phyloP scores from a whole-genome alignment of 2,329 filamentous ascomycete genomes.

The Cephalotrichum gorgonifer region DNA sequence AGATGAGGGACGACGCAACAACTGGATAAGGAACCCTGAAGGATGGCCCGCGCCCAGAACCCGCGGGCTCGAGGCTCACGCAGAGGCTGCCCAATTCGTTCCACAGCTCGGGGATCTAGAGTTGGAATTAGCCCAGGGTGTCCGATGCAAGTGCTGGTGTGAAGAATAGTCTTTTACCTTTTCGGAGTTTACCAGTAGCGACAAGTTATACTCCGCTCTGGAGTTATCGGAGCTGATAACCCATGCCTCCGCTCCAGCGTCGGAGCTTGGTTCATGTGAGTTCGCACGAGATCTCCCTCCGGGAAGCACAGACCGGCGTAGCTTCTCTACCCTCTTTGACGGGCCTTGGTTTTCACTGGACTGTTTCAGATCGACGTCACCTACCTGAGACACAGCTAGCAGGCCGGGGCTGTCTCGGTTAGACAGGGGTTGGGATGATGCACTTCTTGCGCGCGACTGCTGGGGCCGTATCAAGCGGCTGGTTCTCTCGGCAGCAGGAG shows the following conservation, averaged over 20 bases:
- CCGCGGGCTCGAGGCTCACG: slow-evolving; percentile 45
- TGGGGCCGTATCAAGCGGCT: background rate
- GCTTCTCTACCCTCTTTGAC: slow-evolving; percentile 3
- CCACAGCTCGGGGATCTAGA: slow-evolving; percentile 55
- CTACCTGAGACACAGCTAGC: background rate
- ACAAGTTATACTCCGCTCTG: slow-evolving; percentile 44
- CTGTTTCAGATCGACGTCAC: background rate
- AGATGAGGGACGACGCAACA: slow-evolving; percentile 42
- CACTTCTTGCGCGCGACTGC: slow-evolving; percentile 27
- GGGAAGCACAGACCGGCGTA: slow-evolving; percentile 44
- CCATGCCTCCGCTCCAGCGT: slow-evolving; percentile 33
- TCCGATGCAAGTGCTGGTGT: background rate
- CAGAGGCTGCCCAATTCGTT: slow-evolving; percentile 47
- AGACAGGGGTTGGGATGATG: slow-evolving; percentile 33
- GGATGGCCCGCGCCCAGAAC: slow-evolving; percentile 40
- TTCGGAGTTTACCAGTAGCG: slow-evolving; percentile 40
- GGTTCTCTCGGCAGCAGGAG: background rate
- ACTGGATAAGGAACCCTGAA: slow-evolving; percentile 49
- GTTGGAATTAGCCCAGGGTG: background rate
- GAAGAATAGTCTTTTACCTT: slow-evolving; percentile 28
- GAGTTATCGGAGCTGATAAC: slow-evolving; percentile 37
- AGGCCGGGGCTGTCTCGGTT: background rate
- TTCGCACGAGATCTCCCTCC: slow-evolving; percentile 40
- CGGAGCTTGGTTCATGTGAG: slow-evolving; percentile 23
- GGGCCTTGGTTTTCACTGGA: background rate